These are phyloP conservation scores for Myrica gale DNA, from an alignment of 306 rosid genomes.

Conservation along the genomic window DNA sequence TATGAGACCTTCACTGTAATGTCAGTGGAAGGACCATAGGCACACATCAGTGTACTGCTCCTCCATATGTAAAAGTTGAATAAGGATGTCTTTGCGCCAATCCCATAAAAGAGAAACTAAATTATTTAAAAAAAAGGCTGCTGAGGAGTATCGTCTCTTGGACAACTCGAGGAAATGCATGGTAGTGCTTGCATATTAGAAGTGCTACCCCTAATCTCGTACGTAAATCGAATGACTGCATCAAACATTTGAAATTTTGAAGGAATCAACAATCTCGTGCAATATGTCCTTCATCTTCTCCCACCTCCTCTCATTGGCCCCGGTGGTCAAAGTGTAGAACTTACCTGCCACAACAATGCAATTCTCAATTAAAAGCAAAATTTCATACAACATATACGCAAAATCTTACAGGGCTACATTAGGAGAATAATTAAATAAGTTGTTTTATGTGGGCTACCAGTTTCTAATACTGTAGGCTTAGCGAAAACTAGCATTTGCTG, in stretches of 20 bases:
- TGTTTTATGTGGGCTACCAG: background rate
- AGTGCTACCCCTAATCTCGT: conserved; percentile 25
- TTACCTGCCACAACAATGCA: conserved; percentile 57
- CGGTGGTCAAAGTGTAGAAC: conserved; percentile 83
- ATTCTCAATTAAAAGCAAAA: background rate
- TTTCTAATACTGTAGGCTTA: background rate
- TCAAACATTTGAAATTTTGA: conserved; percentile 63
- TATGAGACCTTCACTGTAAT: conserved; percentile 6
- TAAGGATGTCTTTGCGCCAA: background rate
- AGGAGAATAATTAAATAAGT: background rate
- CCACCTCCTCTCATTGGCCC: conserved; percentile 97
- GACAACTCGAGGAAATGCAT: conserved; percentile 11
- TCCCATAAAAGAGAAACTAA: background rate
- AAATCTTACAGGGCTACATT: background rate
- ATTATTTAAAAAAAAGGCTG: no score
- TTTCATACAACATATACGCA: background rate
- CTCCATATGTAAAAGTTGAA: background rate
- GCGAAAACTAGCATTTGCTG: background rate
- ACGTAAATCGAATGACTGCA: background rate
- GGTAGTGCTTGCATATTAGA: conserved; percentile 31
- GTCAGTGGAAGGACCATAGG: background rate
- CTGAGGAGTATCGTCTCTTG: background rate
- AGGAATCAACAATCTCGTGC: conserved; percentile 70
- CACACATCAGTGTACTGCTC: background rate
- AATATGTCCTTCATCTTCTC: conserved; percentile 86